Conservation (phyloP, 768 basidiomycete species). For the Mycena galopus region DNA sequence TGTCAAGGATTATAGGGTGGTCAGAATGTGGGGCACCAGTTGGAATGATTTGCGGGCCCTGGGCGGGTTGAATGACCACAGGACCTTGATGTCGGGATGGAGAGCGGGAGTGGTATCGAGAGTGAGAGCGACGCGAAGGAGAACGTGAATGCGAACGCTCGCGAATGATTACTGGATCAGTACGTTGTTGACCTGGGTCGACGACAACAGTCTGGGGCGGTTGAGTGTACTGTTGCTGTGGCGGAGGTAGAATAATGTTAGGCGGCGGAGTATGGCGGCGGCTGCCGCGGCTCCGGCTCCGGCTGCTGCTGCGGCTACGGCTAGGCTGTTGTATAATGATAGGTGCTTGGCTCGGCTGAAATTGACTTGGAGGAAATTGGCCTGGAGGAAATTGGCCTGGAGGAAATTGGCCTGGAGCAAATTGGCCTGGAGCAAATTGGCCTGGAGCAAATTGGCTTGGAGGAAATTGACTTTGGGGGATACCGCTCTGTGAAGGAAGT, state of each 20-base stretch:
- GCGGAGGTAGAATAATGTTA: slow-evolving; percentile 20
- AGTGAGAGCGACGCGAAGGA: slow-evolving; percentile 23
- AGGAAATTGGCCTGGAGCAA: too few species aligned
- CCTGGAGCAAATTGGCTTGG: too few species aligned
- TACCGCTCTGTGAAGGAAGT: not conserved
- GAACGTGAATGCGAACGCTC: slow-evolving; percentile 20
- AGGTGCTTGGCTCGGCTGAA: slow-evolving; percentile 3
- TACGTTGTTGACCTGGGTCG: slow-evolving; percentile 13
- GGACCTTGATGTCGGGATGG: not conserved
- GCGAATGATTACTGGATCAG: slow-evolving; percentile 7
- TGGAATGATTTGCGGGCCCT: slow-evolving; percentile 1
- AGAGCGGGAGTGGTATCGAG: slow-evolving; percentile 22
- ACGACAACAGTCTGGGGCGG: slow-evolving; percentile 16
- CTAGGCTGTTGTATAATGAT: slow-evolving; percentile 9
- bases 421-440: too few species aligned
- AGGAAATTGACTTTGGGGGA: not conserved
- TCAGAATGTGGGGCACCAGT: slow-evolving; percentile 30
- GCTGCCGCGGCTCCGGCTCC: slow-evolving; percentile 8
- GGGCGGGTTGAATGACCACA: slow-evolving; percentile 7
- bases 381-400: too few species aligned
- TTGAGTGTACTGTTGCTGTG: not conserved
- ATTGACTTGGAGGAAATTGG: too few species aligned
- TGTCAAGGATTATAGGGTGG: slow-evolving; percentile 10
- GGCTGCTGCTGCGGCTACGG: slow-evolving; percentile 16
- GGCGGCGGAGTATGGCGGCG: slow-evolving; percentile 16